phyloP scores from a whole-genome alignment of 2,329 filamentous ascomycete genomes.

The Alternaria brassicicola region DNA sequence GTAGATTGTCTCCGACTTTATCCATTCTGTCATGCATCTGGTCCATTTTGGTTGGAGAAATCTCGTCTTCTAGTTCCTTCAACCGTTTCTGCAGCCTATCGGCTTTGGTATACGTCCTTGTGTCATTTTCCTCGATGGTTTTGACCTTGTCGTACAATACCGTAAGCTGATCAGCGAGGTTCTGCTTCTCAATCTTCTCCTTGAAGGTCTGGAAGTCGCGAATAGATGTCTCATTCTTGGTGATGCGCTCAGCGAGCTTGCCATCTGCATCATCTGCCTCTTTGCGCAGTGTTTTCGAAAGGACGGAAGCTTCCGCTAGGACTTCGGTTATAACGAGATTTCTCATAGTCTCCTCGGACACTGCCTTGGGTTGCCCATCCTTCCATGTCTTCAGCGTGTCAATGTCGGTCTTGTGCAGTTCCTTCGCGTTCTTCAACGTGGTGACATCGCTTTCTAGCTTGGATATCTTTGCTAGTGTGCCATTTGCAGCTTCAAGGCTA shows the following conservation, averaged over 20 bases:
- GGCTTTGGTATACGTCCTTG: neutral
- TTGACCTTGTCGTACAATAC: neutral
- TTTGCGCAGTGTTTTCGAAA: neutral
- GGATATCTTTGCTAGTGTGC: neutral
- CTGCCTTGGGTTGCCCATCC: neutral
- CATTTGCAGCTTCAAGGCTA: neutral
- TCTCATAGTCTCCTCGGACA: neutral
- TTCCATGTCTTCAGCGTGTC: slow-evolving; percentile 1
- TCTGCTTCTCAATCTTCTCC: neutral
- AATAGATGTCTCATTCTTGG: neutral
- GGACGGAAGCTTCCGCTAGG: neutral
- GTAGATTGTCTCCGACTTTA: too few relatives aligned
- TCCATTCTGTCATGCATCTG: neutral
- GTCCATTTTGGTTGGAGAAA: neutral
- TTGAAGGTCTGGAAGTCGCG: neutral
- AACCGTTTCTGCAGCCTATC: neutral
- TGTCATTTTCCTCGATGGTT: neutral
- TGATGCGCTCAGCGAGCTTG: neutral
- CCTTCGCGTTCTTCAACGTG: neutral
- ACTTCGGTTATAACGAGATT: neutral
- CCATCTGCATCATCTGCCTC: neutral
- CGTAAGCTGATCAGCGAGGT: neutral
- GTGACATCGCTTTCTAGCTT: neutral
- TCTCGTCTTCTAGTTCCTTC: neutral
- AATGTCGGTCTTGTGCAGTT: neutral